Conservation (phyloP, 495 filamentous ascomycete genomes). For the Aspergillus steynii region DNA sequence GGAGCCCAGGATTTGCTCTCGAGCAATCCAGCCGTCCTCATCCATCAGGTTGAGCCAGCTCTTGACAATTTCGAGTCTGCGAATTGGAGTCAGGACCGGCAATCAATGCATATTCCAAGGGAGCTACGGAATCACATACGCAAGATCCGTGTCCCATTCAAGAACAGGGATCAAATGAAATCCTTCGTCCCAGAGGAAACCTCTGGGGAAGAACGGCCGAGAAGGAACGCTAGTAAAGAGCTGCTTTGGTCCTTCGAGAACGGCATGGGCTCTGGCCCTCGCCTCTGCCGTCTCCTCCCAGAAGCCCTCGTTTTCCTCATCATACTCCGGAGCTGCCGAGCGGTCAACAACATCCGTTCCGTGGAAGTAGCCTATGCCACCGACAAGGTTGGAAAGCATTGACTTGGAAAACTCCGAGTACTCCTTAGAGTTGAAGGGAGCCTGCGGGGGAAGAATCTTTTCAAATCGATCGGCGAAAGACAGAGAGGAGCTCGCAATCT, state of each 20-base stretch:
- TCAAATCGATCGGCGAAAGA: constrained; percentile 74
- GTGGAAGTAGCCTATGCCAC: constrained; percentile 94
- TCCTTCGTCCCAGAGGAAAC: constrained; percentile 97
- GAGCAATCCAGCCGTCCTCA: constrained; percentile 95
- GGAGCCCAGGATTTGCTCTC: constrained; percentile 92
- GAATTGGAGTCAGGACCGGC: too few relatives aligned
- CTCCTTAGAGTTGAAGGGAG: constrained; percentile 71
- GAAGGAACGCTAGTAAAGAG: constrained; percentile 94
- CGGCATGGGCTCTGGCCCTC: constrained; percentile 60
- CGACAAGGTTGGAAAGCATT: constrained; percentile 92
- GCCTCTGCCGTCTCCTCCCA: constrained; percentile 89
- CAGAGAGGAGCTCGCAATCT: constrained; percentile 64
- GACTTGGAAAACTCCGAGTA: constrained; percentile 81
- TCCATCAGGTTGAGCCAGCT: constrained; percentile 97
- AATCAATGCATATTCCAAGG: neutral
- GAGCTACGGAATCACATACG: constrained; percentile 43
- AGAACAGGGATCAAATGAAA: constrained; percentile 91
- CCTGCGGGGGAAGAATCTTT: constrained; percentile 68
- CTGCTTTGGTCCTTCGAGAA: constrained; percentile 78
- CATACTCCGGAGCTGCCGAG: constrained; percentile 86
- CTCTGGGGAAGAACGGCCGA: constrained; percentile 91
- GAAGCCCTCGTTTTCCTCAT: constrained; percentile 95
- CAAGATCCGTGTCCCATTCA: constrained; percentile 91
- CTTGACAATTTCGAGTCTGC: constrained; percentile 80
- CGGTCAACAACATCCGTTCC: constrained; percentile 85